Base-by-base conservation (phyloP, 2,329 filamentous ascomycete species). In the Mollisia scopiformis region DNA sequence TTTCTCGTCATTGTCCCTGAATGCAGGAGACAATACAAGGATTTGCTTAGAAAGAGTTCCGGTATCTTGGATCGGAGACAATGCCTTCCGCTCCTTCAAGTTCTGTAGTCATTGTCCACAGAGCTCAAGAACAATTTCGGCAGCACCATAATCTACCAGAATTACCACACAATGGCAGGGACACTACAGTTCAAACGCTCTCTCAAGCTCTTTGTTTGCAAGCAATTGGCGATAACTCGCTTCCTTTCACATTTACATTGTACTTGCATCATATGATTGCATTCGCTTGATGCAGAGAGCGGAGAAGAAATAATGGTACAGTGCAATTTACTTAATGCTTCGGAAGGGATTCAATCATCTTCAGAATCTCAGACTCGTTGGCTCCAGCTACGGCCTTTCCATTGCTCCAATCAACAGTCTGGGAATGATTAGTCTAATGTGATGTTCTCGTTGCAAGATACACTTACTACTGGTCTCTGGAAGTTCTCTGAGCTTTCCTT, bases 341-440 rank as follows among this genome's bases (percentile, higher is more conserved):
- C 66, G 82, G 78, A 57, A 86, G 75, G 59, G 84, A 80, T 61
- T 87, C 84, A 55, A 97, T 77, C 76, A 97, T 82, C 77, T 90
- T 92, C 73, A 97, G 77, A 63, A 98, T 97, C 79, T 94, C 90
- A 16, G 92, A 96, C 79, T 97, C 89, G 66, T 90, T 88, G 54
- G 91, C 91, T 21, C 92, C 91, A 27, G 86, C 80, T 78, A 90
- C 81, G 50, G 88, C 94, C 75, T 87, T 90, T 66, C 93, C 95
- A 75, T 94, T 93, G 74, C 90, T 92, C 95, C 95, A 98, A 75
- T 98, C 94, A 55, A 98, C 94, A 61, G 89, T 78, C 84, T 82
- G 65, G 28, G 35, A 23, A 39, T 33, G 39, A 64, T 75, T 70
- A 74, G 73, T 60, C 56, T 64, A 37, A 50, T 57, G 37, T 55